Evolutionary conservation across 1,139 yeast genomes (phyloP).

Genomic region (Eremothecium sinecaudum): DNA sequence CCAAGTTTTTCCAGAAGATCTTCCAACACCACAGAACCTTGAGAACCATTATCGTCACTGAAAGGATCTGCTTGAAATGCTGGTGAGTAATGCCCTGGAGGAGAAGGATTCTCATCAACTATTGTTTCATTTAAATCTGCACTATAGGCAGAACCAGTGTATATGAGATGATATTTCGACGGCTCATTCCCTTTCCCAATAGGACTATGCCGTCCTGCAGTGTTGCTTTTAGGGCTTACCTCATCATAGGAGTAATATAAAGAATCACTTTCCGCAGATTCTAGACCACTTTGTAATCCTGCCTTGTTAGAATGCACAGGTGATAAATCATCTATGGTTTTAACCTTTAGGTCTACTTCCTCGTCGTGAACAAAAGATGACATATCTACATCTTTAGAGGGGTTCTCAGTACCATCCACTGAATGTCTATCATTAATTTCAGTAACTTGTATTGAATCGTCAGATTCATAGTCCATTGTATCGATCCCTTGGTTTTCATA

Average conservation of each 20-base stretch:
- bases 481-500: too few species aligned
- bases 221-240: background rate
- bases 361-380: too few species aligned
- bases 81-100: slow-evolving; percentile 7
- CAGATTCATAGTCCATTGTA: too few species aligned
- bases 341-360: too few species aligned
- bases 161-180: slow-evolving; percentile 6
- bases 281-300: background rate
- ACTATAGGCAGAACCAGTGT: slow-evolving; percentile 11
- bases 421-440: too few species aligned
- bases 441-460: too few species aligned
- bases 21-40: background rate
- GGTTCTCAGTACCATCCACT: too few species aligned
- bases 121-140: slow-evolving; percentile 7
- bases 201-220: background rate
- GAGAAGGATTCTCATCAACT: background rate
- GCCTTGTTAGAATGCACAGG: too few species aligned
- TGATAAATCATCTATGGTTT: too few species aligned
- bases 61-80: slow-evolving; percentile 10
- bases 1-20: background rate
- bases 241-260: slow-evolving; percentile 11
- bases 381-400: too few species aligned
- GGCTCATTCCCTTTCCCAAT: background rate
- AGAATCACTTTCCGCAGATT: slow-evolving; percentile 8
- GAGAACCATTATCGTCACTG: background rate